phyloP scores from a whole-genome alignment of 495 filamentous ascomycete genomes.

The Margaritispora aquatica region DNA sequence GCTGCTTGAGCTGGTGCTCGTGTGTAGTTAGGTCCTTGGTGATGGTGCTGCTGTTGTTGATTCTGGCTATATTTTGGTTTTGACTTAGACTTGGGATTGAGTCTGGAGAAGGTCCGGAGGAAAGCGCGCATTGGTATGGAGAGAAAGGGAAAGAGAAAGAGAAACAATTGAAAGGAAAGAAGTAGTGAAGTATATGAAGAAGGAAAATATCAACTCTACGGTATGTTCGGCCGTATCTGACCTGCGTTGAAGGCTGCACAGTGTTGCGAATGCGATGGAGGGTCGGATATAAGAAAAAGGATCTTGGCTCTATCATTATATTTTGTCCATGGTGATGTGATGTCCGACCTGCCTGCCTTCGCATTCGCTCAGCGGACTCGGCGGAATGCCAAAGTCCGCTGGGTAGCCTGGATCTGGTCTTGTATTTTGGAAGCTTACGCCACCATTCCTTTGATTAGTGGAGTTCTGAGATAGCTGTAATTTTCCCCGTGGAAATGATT shows the following conservation, averaged over 20 bases:
- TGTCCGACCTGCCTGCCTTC: too few relatives aligned
- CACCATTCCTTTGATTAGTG: too few relatives aligned
- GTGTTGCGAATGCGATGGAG: background rate
- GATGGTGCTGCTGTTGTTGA: too few relatives aligned
- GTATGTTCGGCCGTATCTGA: too few relatives aligned
- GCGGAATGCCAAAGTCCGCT: background rate
- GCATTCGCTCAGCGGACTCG: background rate
- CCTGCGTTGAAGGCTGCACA: background rate
- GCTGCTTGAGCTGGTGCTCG: slow-evolving; percentile 6
- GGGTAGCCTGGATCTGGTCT: too few relatives aligned
- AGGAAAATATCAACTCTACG: background rate
- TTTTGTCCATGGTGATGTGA: background rate
- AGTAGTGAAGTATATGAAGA: background rate
- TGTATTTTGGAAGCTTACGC: too few relatives aligned
- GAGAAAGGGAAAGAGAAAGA: background rate
- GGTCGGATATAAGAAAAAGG: background rate
- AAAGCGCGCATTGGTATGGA: slow-evolving; percentile 16
- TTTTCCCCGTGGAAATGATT: too few relatives aligned
- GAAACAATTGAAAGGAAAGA: background rate
- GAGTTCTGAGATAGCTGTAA: too few relatives aligned
- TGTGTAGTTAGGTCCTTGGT: background rate
- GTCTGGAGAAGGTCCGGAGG: slow-evolving; percentile 11
- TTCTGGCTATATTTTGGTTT: too few relatives aligned
- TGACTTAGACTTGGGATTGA: background rate
- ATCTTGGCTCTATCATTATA: too few relatives aligned